These are phyloP conservation scores for Calonectria pseudoturangicola DNA, from an alignment of 2,329 filamentous ascomycete species.

Conservation along the genomic window DNA sequence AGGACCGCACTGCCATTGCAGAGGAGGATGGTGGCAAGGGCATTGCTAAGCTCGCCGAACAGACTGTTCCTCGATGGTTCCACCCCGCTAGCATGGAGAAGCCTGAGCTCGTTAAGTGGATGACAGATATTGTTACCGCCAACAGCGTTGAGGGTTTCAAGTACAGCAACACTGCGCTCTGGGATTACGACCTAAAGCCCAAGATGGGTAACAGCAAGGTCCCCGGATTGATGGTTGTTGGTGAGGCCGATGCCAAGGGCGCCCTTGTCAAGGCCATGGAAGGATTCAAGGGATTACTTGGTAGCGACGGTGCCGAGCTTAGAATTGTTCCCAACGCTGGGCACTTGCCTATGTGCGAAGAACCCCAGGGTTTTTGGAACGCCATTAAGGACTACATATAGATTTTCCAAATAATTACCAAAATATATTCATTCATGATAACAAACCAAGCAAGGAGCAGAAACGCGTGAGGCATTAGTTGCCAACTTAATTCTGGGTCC, in stretches of 20 bases:
- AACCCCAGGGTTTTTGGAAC: constrained; percentile 79
- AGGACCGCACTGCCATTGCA: constrained; percentile 82
- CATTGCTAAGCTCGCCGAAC: constrained; percentile 79
- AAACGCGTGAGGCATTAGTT: no score
- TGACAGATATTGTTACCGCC: constrained; percentile 80
- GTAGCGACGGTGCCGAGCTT: constrained; percentile 73
- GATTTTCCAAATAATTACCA: neutral
- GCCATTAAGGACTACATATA: constrained; percentile 76
- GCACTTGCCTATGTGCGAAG: constrained; percentile 90
- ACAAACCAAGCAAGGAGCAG: neutral
- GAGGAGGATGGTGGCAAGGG: constrained; percentile 74
- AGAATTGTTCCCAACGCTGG: constrained; percentile 82
- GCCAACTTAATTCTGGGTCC: no score
- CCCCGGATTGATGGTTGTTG: constrained; percentile 81
- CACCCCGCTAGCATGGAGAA: constrained; percentile 73
- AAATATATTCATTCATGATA: neutral
- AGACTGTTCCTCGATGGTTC: constrained; percentile 88
- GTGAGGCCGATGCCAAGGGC: constrained; percentile 81
- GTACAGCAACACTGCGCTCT: constrained; percentile 81
- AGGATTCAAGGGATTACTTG: constrained; percentile 78
- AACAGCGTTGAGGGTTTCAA: constrained; percentile 84
- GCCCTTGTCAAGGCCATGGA: constrained; percentile 88
- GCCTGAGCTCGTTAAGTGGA: constrained; percentile 69
- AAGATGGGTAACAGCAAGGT: constrained; percentile 73
- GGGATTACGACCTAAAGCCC: constrained; percentile 80